phyloP scores from a whole-genome alignment of 1,284 basidiomycete genomes.

The Melampsora americana region DNA sequence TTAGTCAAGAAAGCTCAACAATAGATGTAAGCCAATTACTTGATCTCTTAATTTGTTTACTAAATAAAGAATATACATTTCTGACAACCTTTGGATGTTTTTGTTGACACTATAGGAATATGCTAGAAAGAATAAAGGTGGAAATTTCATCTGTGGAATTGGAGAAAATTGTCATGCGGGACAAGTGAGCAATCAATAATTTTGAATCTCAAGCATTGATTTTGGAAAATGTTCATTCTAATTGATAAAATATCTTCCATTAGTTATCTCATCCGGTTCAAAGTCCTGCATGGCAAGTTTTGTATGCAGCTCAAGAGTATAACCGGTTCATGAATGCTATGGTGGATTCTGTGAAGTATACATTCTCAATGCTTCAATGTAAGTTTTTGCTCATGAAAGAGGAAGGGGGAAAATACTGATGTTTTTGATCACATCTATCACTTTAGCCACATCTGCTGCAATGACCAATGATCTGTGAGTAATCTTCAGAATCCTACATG shows the following conservation, averaged over 20 bases:
- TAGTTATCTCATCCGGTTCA: conserved; percentile 35
- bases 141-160: conserved; percentile 34
- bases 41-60: neutral
- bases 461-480: conserved; percentile 39
- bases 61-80: neutral
- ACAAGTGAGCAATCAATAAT: conserved; percentile 13
- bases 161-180: conserved; percentile 32
- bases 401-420: no score
- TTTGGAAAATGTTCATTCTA: neutral
- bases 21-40: conserved; percentile 18
- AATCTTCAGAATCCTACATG: neutral
- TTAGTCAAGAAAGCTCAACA: conserved; percentile 21
- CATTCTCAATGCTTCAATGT: conserved; percentile 29
- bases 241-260: neutral
- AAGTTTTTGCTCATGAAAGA: neutral
- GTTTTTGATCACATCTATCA: neutral
- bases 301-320: conserved; percentile 36
- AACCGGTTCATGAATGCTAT: conserved; percentile 34
- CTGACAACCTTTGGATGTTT: neutral
- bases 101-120: conserved; percentile 20
- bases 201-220: neutral
- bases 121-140: conserved; percentile 22
- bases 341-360: conserved; percentile 29
- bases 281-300: conserved; percentile 38
- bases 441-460: conserved; percentile 24